Percentiles rank a stretch among this genome's conserved stretches.
Evolutionary conservation across 306 rosid species (phyloP).

Genomic region (barrel medic (Medicago truncatula)): DNA sequence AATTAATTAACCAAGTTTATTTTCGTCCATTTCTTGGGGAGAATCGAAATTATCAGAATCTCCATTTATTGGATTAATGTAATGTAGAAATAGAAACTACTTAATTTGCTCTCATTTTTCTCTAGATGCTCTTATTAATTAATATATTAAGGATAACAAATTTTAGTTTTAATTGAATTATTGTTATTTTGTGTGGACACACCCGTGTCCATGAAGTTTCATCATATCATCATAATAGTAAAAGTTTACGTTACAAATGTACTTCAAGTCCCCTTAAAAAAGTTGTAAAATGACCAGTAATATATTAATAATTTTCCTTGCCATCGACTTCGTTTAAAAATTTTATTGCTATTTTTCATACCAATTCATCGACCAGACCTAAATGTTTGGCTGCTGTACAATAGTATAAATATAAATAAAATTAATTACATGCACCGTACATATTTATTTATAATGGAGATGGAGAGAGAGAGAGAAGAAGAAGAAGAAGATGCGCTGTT

Average conservation of each 20-base stretch:
- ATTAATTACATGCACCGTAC: no score
- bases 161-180: not conserved
- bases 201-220: no score
- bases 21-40: conserved; percentile 37
- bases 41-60: conserved; percentile 39
- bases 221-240: no score
- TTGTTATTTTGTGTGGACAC: not conserved
- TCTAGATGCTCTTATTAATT: not conserved
- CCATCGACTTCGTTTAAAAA: no score
- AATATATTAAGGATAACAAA: not conserved
- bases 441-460: not conserved
- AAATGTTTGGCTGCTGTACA: not conserved
- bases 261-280: no score
- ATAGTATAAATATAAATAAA: not conserved
- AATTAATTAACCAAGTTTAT: conserved; percentile 15
- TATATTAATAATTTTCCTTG: no score
- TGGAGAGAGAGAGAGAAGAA: conserved; percentile 9
- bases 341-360: no score
- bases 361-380: not conserved
- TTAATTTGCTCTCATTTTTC: conserved; percentile 1
- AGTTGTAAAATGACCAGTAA: no score
- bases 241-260: no score
- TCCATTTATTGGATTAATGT: conserved; percentile 44
- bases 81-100: not conserved
- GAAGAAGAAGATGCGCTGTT: conserved; percentile 37